Base-by-base conservation (phyloP, 1,284 basidiomycete species). In the Sporisorium iseilematis-ciliati region DNA sequence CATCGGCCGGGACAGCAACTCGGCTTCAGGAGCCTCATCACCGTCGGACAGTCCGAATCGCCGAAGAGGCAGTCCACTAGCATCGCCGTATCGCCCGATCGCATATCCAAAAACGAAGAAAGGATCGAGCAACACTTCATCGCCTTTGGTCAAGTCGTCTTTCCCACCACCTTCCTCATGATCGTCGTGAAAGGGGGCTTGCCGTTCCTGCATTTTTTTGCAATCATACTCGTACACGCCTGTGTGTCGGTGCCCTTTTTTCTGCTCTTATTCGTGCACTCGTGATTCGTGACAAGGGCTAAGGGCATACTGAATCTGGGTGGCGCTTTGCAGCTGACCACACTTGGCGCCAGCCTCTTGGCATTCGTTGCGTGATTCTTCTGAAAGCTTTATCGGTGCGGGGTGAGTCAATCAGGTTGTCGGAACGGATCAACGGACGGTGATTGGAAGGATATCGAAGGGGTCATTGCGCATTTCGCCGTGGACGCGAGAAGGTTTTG, bases 81-180 rank as follows among this genome's bases (percentile, higher is more conserved):
- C 62, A n/a, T 65, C 68, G 14, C 68, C 68, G 18, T 71, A 71
- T 40, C 57, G 68, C 2, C 20, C 62, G 3, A 71, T 71, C n/a
- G 53, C 55, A 14, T 71, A 71, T 51, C 57, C 62, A 3, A 71
- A 64, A 46, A 31, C 35, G 46, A 70, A 59, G 29, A 69, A 64
- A 26, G 51, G 45, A 7, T 25, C 56, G 20, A 55, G 52, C 21
- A 46, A 23, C n/a, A 59, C 49, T 33, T 56, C 61, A 8, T 64
- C 67, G 26, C 62, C 57, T 12, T 54, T 65, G n/a, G 62, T 71
- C 40, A 57, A 50, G 8, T 49, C 60, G 18, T 21, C 31, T 1
- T 71, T 49, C 20, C 48, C 29, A 53, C 54, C 14, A 48, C 40
- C 21, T 51, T 21, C 31, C 4, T 21, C 25, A 20, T 46, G 16